phyloP scores from a whole-genome alignment of 345 rosid genomes.

The Cardamine resedifolia region DNA sequence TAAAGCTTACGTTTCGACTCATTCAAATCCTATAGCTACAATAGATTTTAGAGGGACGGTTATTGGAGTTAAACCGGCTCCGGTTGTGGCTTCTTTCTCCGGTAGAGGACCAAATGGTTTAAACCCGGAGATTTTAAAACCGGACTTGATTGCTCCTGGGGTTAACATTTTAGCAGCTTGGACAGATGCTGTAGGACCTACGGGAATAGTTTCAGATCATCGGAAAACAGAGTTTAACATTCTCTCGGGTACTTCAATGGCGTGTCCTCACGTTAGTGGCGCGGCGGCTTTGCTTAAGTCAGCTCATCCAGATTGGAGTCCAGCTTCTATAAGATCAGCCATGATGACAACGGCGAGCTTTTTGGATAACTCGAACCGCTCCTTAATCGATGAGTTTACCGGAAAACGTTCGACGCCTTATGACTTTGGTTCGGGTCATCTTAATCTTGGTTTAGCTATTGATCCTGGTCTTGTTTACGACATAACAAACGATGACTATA shows the following conservation, averaged over 20 bases:
- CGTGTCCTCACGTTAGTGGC: slow-evolving; percentile 78
- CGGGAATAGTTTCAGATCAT: slow-evolving; percentile 57
- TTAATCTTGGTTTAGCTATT: slow-evolving; percentile 64
- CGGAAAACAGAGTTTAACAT: slow-evolving; percentile 73
- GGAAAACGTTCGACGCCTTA: slow-evolving; percentile 58
- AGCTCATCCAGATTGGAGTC: slow-evolving; percentile 72
- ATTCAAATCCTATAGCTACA: slow-evolving; percentile 47
- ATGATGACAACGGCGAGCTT: slow-evolving; percentile 76
- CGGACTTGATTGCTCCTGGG: slow-evolving; percentile 59
- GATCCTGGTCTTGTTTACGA: slow-evolving; percentile 78
- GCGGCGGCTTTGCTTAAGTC: slow-evolving; percentile 81
- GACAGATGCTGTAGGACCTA: slow-evolving; percentile 73
- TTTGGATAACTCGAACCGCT: slow-evolving; percentile 40
- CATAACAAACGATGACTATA: slow-evolving; percentile 56
- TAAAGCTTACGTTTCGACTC: slow-evolving; percentile 48
- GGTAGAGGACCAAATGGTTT: slow-evolving; percentile 69
- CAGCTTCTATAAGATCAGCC: slow-evolving; percentile 62
- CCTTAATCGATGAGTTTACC: slow-evolving; percentile 54
- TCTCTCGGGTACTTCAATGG: slow-evolving; percentile 80
- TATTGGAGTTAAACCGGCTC: slow-evolving; percentile 71
- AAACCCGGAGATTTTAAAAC: slow-evolving; percentile 70
- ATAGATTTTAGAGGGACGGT: slow-evolving; percentile 64
- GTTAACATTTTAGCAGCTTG: slow-evolving; percentile 71
- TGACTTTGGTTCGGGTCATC: slow-evolving; percentile 64
- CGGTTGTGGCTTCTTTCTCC: slow-evolving; percentile 74